Evolutionary conservation across 352 stramenopile species (phyloP).

Genomic region (Phytopythium boreale): DNA sequence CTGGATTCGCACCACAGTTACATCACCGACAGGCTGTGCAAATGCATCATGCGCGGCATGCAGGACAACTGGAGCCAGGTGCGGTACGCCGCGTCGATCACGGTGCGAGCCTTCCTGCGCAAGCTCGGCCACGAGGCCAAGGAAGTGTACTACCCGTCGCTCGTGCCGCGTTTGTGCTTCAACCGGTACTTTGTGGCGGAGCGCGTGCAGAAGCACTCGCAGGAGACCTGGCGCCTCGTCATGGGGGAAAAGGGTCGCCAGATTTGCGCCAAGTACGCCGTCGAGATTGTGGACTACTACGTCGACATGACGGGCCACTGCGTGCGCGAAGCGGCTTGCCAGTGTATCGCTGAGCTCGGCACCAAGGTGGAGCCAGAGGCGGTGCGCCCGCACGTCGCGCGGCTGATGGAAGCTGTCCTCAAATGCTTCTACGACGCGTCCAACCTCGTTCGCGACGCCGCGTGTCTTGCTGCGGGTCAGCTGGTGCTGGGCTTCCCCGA

Average conservation of each 20-base stretch:
- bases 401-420: conserved; percentile 84
- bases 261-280: conserved; percentile 85
- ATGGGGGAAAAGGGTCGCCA: conserved; percentile 80
- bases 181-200: conserved; percentile 97
- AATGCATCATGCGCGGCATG: conserved; percentile 78
- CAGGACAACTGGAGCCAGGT: conserved; percentile 98
- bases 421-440: conserved; percentile 96
- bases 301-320: conserved; percentile 95
- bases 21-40: conserved; percentile 48
- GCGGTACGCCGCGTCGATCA: conserved; percentile 92
- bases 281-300: conserved; percentile 94
- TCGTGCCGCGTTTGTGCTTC: conserved; percentile 95
- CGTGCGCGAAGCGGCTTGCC: conserved; percentile 94
- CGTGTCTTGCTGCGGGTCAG: conserved; percentile 87
- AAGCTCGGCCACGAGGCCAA: conserved; percentile 63
- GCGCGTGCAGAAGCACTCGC: conserved; percentile 95
- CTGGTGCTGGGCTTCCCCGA: conserved; percentile 82
- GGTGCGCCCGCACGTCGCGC: conserved; percentile 64
- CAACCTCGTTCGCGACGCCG: conserved; percentile 95
- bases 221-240: conserved; percentile 94
- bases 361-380: conserved; percentile 81
- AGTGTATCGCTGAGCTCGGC: conserved; percentile 94
- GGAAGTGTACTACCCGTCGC: conserved; percentile 57
- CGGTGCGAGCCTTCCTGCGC: conserved; percentile 84
- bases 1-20: conserved; percentile 31